Evolutionary conservation across 2,329 filamentous ascomycete genomes (phyloP), one percentile per base, ranked within the genome.

Genomic region (Verticillium longisporum): DNA sequence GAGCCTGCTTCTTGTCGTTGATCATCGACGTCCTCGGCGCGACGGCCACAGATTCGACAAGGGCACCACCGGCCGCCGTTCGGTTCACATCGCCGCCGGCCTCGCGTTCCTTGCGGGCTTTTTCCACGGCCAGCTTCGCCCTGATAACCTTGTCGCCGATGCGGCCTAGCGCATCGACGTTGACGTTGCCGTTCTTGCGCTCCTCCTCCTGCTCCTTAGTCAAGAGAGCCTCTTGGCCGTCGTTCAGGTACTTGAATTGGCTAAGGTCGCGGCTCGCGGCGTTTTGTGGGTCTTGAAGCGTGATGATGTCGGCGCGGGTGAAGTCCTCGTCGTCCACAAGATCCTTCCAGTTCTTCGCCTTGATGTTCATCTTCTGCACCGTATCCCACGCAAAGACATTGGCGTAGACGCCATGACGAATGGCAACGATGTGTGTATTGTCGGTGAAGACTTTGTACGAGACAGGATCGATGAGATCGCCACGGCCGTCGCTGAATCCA

Each of bases 331-430:
- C 94, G 69, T 90, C 91, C 9, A 98, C 83, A 54, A 99, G 77
- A 75, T 99, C 95, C 66, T 82, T 84, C 95, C 95, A 99, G 78
- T 96, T 89, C 83, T 97, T 98, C 57, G 92, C 83, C 79, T 98
- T 98, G 75, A 99, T 89, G 74, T 99, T 99, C 78, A 99, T 85
- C 68, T 91, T 85, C 75, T 98, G 91, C 41, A 99, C 86, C 1
- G 96, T 99, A 70, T 99, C 96, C 85, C 89, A 97, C 1, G 93
- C 88, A 72, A 98, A 99, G 4, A 97, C 95, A 75, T 99, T 99
- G 57, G 94, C 94, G 61, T 93, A 94, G 60, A 82, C 89, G 60
- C 85, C 86, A 74, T 90, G 87, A 61, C 87, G 83, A 65, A 99
- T 82, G 15, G 93, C 94, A 55, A 98, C 91, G 62, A 99, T 91